Evolutionary conservation across 2,329 filamentous ascomycete genomes (phyloP).

Genomic region (Huntiella decipiens): DNA sequence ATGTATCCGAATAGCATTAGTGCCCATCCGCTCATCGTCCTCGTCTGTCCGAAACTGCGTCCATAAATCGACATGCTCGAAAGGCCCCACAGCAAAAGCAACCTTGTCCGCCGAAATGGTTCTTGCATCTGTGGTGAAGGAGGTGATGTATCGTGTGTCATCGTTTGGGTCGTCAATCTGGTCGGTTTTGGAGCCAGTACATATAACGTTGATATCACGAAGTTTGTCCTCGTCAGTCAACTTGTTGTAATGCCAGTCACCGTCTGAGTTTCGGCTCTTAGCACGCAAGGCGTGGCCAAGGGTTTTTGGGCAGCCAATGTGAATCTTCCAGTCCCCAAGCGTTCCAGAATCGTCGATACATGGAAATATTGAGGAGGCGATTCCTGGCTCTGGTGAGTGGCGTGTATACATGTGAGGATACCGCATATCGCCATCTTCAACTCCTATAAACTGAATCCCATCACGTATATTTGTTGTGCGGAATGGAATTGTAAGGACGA

Average conservation of each 20-base stretch:
- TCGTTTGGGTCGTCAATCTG: constrained; percentile 62
- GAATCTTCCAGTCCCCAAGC: constrained; percentile 72
- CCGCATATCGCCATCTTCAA: constrained; percentile 57
- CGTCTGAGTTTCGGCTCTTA: constrained; percentile 14
- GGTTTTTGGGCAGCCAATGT: constrained; percentile 69
- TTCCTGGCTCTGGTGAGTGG: constrained; percentile 59
- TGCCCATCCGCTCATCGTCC: constrained; percentile 76
- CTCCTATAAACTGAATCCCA: constrained; percentile 78
- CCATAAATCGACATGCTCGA: constrained; percentile 74
- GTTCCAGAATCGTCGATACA: constrained; percentile 75
- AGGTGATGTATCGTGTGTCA: constrained; percentile 68
- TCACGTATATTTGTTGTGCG: constrained; percentile 57
- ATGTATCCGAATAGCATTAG: constrained; percentile 72
- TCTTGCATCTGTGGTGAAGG: constrained; percentile 51
- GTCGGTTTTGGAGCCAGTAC: constrained; percentile 74
- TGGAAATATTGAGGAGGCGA: constrained; percentile 73
- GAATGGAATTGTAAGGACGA: constrained; percentile 51
- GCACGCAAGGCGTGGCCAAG: constrained; percentile 52
- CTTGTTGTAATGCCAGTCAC: constrained; percentile 16
- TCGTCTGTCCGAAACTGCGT: constrained; percentile 77
- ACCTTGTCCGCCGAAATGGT: constrained; percentile 73
- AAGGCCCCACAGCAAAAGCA: constrained; percentile 84
- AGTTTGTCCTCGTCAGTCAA: constrained; percentile 64
- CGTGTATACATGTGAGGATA: constrained; percentile 87
- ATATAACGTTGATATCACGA: constrained; percentile 75